phyloP scores from a whole-genome alignment of 495 filamentous ascomycete genomes.

The Trichoderma erinaceum region DNA sequence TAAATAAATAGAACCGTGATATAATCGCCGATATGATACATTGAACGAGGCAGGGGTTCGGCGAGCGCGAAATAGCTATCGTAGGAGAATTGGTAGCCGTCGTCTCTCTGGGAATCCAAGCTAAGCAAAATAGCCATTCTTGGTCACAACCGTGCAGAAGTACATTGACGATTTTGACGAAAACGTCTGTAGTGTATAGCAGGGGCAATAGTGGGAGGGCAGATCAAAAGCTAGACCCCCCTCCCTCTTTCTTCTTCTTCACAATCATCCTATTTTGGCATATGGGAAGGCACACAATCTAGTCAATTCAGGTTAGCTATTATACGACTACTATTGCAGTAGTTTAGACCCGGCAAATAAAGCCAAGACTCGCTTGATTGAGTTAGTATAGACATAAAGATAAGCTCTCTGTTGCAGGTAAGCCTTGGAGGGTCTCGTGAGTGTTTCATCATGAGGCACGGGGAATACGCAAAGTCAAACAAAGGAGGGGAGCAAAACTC shows the following conservation, averaged over 20 bases:
- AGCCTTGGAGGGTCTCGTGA: background rate
- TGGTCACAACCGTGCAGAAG: background rate
- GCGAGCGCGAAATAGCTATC: background rate
- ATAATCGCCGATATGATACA: background rate
- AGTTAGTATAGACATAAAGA: background rate
- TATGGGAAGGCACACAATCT: background rate
- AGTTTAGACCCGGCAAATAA: background rate
- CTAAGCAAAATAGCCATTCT: background rate
- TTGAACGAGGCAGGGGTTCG: background rate
- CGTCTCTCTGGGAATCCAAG: background rate
- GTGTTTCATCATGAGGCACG: conserved; percentile 8
- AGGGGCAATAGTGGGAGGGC: background rate
- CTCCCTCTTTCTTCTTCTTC: background rate
- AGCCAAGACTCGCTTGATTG: background rate
- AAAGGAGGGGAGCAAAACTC: conserved; percentile 5
- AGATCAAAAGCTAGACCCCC: background rate
- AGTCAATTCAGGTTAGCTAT: background rate
- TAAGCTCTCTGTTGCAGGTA: background rate
- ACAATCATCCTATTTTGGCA: background rate
- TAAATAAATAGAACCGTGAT: background rate
- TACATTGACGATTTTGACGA: background rate
- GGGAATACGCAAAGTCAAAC: background rate
- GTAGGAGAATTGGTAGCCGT: background rate
- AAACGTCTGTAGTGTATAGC: background rate
- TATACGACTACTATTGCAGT: background rate